phyloP scores from a whole-genome alignment of 2,329 filamentous ascomycete species.

The Colletotrichum lupini region DNA sequence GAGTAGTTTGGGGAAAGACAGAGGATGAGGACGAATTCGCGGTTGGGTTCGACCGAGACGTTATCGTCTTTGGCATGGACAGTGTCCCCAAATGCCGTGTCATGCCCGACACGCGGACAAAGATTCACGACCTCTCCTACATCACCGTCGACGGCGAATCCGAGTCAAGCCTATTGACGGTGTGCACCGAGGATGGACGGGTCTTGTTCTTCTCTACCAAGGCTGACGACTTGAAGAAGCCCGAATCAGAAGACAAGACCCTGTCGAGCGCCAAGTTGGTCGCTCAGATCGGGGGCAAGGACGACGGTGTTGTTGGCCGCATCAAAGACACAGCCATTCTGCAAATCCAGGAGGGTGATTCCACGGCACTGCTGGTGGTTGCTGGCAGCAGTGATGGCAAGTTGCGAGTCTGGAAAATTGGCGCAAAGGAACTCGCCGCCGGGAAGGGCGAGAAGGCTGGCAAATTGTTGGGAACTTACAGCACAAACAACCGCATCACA shows the following conservation, averaged over 20 bases:
- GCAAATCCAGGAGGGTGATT: constrained; percentile 49
- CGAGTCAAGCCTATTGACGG: constrained; percentile 70
- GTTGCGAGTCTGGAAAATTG: constrained; percentile 80
- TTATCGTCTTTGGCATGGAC: constrained; percentile 88
- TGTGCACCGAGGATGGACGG: constrained; percentile 91
- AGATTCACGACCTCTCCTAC: constrained; percentile 86
- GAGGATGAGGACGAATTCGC: constrained; percentile 85
- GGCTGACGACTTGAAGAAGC: constrained; percentile 54
- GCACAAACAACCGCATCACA: constrained; percentile 89
- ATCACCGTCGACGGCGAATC: constrained; percentile 62
- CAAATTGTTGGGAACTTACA: constrained; percentile 78
- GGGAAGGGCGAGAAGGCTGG: constrained; percentile 61
- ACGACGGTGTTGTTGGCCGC: constrained; percentile 73
- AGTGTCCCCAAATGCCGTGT: constrained; percentile 83
- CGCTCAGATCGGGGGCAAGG: constrained; percentile 82
- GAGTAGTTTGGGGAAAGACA: constrained; percentile 81
- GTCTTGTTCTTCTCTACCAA: constrained; percentile 85
- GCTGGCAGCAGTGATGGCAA: constrained; percentile 88
- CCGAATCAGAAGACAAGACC: constrained; percentile 41
- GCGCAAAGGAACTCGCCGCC: constrained; percentile 51
- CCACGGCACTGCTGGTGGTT: constrained; percentile 66
- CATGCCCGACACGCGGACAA: constrained; percentile 74
- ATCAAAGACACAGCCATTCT: constrained; percentile 91
- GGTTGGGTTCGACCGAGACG: constrained; percentile 87
- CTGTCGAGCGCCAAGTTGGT: constrained; percentile 73